Percentiles rank a stretch among this genome's conserved stretches.
Conservation (phyloP, 2,329 filamentous ascomycete genomes). For the Aspergillus thermomutatus region DNA sequence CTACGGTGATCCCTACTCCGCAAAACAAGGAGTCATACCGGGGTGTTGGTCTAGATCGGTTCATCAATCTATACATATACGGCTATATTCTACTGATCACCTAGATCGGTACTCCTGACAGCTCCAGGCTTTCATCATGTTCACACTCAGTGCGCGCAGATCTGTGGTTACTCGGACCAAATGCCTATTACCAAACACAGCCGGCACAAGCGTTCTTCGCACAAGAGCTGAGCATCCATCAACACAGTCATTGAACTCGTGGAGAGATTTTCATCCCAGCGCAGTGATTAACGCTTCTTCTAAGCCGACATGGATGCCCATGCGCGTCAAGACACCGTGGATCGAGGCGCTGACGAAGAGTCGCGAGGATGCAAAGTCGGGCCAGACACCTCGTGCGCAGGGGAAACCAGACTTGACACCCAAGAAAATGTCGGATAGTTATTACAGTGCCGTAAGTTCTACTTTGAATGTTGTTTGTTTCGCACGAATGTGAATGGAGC, state of each 20-base stretch:
- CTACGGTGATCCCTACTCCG: constrained; percentile 11
- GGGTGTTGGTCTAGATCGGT: constrained; percentile 13
- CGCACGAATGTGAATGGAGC: constrained; percentile 14
- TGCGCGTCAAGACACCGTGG: constrained; percentile 65
- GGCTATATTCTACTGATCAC: neutral
- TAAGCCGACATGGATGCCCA: constrained; percentile 47
- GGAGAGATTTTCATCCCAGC: constrained; percentile 28
- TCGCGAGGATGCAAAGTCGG: constrained; percentile 39
- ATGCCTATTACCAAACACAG: constrained; percentile 12
- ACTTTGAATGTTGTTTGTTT: constrained; percentile 1
- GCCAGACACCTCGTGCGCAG: constrained; percentile 18
- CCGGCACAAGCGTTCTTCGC: constrained; percentile 3
- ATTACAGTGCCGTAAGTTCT: constrained; percentile 60
- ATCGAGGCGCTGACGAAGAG: constrained; percentile 61
- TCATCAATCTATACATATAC: neutral
- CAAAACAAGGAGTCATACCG: neutral
- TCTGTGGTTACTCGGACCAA: constrained; percentile 14
- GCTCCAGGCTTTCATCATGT: constrained; percentile 8
- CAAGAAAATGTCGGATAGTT: constrained; percentile 69
- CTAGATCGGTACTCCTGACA: neutral
- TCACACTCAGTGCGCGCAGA: constrained; percentile 9
- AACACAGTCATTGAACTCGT: constrained; percentile 5
- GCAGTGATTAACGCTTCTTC: constrained; percentile 20
- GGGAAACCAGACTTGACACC: constrained; percentile 57
- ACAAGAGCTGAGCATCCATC: constrained; percentile 2